These are phyloP conservation scores for Saccharomyces uvarum DNA, from an alignment of 1,139 yeast species.

Conservation along the genomic window DNA sequence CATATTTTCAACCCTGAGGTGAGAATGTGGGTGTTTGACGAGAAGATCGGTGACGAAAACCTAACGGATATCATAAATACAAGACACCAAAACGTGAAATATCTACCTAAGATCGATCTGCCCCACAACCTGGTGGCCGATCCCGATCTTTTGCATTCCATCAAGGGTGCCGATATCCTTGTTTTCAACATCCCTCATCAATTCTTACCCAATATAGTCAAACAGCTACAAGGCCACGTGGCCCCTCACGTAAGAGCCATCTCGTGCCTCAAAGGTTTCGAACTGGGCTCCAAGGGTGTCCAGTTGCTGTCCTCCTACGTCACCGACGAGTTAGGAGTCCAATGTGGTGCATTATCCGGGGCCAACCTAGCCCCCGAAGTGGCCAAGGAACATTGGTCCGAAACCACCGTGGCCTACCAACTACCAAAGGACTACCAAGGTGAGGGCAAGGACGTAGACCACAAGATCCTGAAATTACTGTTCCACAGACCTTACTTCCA, in stretches of 20 bases:
- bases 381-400: conserved; percentile 87
- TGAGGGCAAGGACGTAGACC: conserved; percentile 63
- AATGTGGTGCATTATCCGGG: conserved; percentile 90
- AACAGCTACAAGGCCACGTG: conserved; percentile 68
- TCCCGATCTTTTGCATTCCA: conserved; percentile 69
- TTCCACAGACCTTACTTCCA: conserved; percentile 96
- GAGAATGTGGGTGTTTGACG: conserved; percentile 93
- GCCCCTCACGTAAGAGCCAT: conserved; percentile 67
- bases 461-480: conserved; percentile 54
- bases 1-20: conserved; percentile 60
- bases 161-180: conserved; percentile 66
- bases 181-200: conserved; percentile 93
- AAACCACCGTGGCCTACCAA: conserved; percentile 88
- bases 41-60: conserved; percentile 56
- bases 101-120: conserved; percentile 70
- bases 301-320: conserved; percentile 68
- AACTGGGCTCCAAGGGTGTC: conserved; percentile 72
- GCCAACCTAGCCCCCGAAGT: conserved; percentile 94
- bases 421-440: conserved; percentile 61
- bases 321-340: conserved; percentile 65
- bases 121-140: conserved; percentile 77
- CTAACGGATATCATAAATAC: conserved; percentile 81
- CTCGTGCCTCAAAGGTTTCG: conserved; percentile 87
- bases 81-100: conserved; percentile 80
- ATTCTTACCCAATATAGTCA: conserved; percentile 65